Evolutionary conservation across 176 grass and related monocot genomes (phyloP).

Genomic region (Carex littledalei): DNA sequence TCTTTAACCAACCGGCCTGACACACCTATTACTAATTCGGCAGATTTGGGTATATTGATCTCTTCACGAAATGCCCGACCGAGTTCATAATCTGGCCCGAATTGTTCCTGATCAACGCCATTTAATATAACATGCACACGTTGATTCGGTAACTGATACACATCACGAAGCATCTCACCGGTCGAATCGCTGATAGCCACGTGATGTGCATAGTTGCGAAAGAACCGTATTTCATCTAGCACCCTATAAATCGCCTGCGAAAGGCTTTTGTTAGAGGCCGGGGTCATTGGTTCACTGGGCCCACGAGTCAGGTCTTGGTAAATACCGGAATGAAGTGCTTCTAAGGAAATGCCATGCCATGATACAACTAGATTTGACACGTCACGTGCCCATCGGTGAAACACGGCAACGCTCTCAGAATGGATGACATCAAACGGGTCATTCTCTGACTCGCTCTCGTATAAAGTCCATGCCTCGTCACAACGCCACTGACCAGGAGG

Average conservation of each 20-base stretch:
- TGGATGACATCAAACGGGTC: slow-evolving; percentile 90
- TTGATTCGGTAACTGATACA: slow-evolving; percentile 70
- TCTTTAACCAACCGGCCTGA: slow-evolving; percentile 88
- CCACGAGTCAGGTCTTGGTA: slow-evolving; percentile 82
- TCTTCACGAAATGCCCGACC: slow-evolving; percentile 63
- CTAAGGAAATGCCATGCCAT: slow-evolving; percentile 93
- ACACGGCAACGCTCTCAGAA: slow-evolving; percentile 92
- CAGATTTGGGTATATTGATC: slow-evolving; percentile 39
- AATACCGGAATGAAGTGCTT: slow-evolving; percentile 85
- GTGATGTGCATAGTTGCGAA: slow-evolving; percentile 86
- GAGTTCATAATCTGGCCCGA: slow-evolving; percentile 52
- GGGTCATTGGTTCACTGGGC: slow-evolving; percentile 52
- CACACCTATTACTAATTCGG: slow-evolving; percentile 65
- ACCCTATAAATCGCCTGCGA: slow-evolving; percentile 59
- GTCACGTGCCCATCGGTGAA: slow-evolving; percentile 69
- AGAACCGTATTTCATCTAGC: slow-evolving; percentile 85
- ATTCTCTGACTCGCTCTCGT: slow-evolving; percentile 60
- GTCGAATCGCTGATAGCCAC: slow-evolving; percentile 94
- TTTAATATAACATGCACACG: slow-evolving; percentile 94
- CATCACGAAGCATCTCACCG: slow-evolving; percentile 92
- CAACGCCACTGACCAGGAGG: slow-evolving; percentile 69
- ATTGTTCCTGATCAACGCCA: slow-evolving; percentile 83
- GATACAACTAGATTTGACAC: slow-evolving; percentile 72
- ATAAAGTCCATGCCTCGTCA: slow-evolving; percentile 79
- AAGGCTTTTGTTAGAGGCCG: slow-evolving; percentile 60